phyloP scores from a whole-genome alignment of 2,329 filamentous ascomycete species.

The Alternaria angustiovoidea region DNA sequence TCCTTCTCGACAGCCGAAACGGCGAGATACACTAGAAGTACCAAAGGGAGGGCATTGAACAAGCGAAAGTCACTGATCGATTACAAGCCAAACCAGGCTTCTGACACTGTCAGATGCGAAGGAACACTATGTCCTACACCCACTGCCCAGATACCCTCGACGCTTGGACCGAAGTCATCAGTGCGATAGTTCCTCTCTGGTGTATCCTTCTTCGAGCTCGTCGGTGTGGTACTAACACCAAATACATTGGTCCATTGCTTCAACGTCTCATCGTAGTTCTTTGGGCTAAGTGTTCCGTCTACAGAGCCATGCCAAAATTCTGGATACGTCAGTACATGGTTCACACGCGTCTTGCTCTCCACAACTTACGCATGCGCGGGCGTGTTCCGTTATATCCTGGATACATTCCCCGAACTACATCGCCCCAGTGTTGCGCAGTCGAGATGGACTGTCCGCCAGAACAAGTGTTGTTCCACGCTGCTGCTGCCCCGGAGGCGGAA shows the following conservation, averaged over 20 bases:
- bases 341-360: background rate
- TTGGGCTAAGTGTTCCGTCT: constrained; percentile 60
- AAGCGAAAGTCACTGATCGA: constrained; percentile 17
- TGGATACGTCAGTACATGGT: constrained; percentile 1
- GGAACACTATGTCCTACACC: constrained; percentile 41
- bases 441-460: constrained; percentile 58
- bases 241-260: constrained; percentile 49
- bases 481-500: constrained; percentile 51
- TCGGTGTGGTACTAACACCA: constrained; percentile 33
- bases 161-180: constrained; percentile 39
- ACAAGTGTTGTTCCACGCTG: constrained; percentile 63
- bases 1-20: constrained; percentile 18
- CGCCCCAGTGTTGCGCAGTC: constrained; percentile 59
- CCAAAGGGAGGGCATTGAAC: constrained; percentile 26
- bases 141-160: constrained; percentile 39
- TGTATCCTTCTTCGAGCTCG: constrained; percentile 32
- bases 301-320: constrained; percentile 66
- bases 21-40: constrained; percentile 34
- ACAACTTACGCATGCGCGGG: constrained; percentile 56
- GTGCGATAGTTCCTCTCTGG: constrained; percentile 40
- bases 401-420: constrained; percentile 59
- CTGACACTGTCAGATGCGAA: constrained; percentile 31
- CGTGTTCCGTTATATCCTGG: constrained; percentile 60
- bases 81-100: constrained; percentile 42
- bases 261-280: constrained; percentile 64